A percentile compares a stretch with the other conserved stretches of the same genome.
phyloP scores from a whole-genome alignment of 495 filamentous ascomycete species.

The Penicillium odoratum region DNA sequence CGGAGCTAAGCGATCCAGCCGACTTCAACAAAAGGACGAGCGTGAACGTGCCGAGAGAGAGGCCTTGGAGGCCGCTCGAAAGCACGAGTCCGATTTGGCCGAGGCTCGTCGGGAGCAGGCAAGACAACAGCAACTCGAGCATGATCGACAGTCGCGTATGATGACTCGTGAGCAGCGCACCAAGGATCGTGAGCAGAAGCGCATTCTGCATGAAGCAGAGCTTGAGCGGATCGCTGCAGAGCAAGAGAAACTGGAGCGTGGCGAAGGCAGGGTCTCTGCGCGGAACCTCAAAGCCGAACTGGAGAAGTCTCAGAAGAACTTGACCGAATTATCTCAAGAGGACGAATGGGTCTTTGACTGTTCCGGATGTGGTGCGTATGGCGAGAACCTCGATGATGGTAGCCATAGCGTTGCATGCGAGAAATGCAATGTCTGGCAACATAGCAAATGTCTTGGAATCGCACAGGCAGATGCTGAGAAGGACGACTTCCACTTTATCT shows the following conservation, averaged over 20 bases:
- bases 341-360: slow-evolving; percentile 96
- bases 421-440: slow-evolving; percentile 93
- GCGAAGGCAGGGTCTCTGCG: slow-evolving; percentile 69
- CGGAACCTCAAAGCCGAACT: slow-evolving; percentile 76
- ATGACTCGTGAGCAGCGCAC: slow-evolving; percentile 82
- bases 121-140: slow-evolving; percentile 65
- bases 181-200: slow-evolving; percentile 77
- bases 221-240: slow-evolving; percentile 75
- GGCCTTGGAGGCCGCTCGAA: slow-evolving; percentile 68
- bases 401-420: slow-evolving; percentile 94
- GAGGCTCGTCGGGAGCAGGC: slow-evolving; percentile 66
- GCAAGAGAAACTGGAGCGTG: slow-evolving; percentile 63
- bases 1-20: slow-evolving; percentile 89
- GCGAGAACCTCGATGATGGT: slow-evolving; percentile 87
- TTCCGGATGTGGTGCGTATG: slow-evolving; percentile 79
- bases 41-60: slow-evolving; percentile 74
- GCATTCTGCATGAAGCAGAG: slow-evolving; percentile 79
- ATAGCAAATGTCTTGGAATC: slow-evolving; percentile 86
- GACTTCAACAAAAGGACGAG: slow-evolving; percentile 78
- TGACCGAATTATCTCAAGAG: slow-evolving; percentile 72
- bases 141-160: slow-evolving; percentile 77
- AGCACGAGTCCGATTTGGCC: slow-evolving; percentile 61
- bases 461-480: slow-evolving; percentile 72
- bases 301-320: slow-evolving; percentile 68
- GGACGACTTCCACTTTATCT: slow-evolving; percentile 89